Base-by-base conservation (phyloP, 345 rosid species). In the Cardiospermum halicacabum region DNA sequence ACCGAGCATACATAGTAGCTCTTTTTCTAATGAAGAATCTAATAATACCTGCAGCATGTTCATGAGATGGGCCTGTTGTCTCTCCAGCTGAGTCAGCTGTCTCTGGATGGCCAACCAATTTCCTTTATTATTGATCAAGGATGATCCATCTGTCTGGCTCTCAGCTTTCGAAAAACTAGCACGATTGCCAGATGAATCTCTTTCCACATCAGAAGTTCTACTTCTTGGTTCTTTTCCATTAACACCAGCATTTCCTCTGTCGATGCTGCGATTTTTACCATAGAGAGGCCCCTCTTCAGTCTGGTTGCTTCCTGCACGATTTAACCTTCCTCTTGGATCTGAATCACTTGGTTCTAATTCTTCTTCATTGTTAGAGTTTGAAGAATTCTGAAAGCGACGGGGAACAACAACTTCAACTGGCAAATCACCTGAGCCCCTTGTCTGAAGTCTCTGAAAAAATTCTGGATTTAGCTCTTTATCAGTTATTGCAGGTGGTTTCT, bases 21-120 rank as follows among this genome's bases (percentile, higher is more conserved):
- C 66, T 47, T 68, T 69, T 18, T 58, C 32, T 47, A 3, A n/a
- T 43, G 32, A 53, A 19, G 65, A 62, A 75, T 13, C 66, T 15
- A 40, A 67, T 22, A 70, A 76, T 79, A 85, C 96, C 95, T 95
- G 97, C 74, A 95, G 81, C 96, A 91, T 87, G 75, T 87, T 84
- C 93, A 89, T 86, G 47, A 95, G 94, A 82, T 89, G 85, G 37
- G 80, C 74, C 75, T 91, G 99, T 68, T 91, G 99, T 70, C 96
- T 89, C 84, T 95, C 98, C 73, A 95, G 75, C 78, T 82, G 96
- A 75, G 83, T 69, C 36, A 95, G 78, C 75, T 95, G 98, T 75
- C 96, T 91, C 82, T 95, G 99, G 65, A 95, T 95, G 59, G 96
- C 94, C 75, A 88, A 74, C 98, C 92, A 91, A 71, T 82, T 91